Conservation (phyloP, 164 flowering plant species). For the Sedum album region DNA sequence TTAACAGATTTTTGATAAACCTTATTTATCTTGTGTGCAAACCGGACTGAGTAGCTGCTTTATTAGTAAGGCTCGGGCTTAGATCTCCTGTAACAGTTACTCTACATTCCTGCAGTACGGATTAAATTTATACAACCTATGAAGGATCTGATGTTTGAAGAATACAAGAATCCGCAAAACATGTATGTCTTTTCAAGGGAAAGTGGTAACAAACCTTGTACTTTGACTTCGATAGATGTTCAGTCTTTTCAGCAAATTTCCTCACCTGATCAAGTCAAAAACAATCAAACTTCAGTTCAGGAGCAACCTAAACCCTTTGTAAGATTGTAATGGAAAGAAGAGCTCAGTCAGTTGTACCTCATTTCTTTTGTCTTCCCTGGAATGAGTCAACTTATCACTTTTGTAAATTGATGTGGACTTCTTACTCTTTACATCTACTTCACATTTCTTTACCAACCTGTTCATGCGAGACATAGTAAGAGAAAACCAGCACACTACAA, state of each 20-base stretch:
- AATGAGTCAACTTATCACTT: neutral
- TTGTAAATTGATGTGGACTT: neutral
- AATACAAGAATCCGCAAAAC: neutral
- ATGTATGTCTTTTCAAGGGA: neutral
- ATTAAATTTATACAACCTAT: neutral
- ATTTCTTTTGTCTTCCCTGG: neutral
- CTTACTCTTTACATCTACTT: neutral
- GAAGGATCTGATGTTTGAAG: neutral
- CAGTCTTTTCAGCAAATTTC: slow-evolving; percentile 39
- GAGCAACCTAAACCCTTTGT: neutral
- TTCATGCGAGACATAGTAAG: neutral
- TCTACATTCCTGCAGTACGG: slow-evolving; percentile 26
- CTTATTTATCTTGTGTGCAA: slow-evolving; percentile 21
- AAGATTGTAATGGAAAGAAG: neutral
- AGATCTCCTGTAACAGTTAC: slow-evolving; percentile 29
- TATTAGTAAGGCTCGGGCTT: slow-evolving; percentile 36
- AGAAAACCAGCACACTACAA: neutral
- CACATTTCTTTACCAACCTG: neutral
- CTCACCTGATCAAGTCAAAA: slow-evolving; percentile 19
- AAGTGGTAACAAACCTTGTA: slow-evolving; percentile 41
- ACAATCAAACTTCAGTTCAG: neutral
- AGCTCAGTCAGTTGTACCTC: neutral
- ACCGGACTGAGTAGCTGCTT: slow-evolving; percentile 36
- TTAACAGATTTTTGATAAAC: slow-evolving; percentile 19
- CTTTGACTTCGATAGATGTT: slow-evolving; percentile 41